phyloP scores from a whole-genome alignment of 176 grass and related monocot genomes.

The Alopecurus myosuroides region DNA sequence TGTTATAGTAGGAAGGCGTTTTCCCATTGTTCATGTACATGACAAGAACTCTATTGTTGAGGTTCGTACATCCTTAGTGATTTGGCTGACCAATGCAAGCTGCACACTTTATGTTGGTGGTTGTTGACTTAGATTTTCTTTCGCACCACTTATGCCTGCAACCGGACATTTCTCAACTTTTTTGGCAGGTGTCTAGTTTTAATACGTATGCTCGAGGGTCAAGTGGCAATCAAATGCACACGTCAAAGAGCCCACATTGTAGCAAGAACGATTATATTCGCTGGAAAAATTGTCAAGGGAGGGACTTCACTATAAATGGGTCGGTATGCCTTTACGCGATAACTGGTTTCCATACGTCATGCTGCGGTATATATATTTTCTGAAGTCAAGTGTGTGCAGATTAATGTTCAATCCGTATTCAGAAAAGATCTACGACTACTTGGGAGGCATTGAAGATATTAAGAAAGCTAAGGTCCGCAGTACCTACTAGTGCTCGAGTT shows the following conservation, averaged over 20 bases:
- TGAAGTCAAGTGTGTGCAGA: conserved; percentile 35
- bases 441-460: conserved; percentile 89
- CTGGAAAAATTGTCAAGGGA: conserved; percentile 81
- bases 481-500: conserved; percentile 23
- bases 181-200: conserved; percentile 85
- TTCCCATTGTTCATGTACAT: conserved; percentile 95
- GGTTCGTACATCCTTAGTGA: conserved; percentile 38
- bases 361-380: background rate
- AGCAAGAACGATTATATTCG: conserved; percentile 71
- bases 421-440: conserved; percentile 89
- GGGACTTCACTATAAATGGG: conserved; percentile 98
- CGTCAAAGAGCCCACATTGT: conserved; percentile 46
- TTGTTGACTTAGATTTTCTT: conserved; percentile 15
- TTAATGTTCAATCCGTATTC: conserved; percentile 97
- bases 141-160: background rate
- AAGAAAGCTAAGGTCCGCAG: conserved; percentile 70
- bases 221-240: conserved; percentile 31
- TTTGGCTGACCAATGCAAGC: background rate
- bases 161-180: conserved; percentile 18
- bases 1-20: conserved; percentile 81
- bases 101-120: background rate
- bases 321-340: conserved; percentile 20
- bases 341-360: conserved; percentile 1
- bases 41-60: conserved; percentile 63
- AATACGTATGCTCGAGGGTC: conserved; percentile 56